phyloP scores from a whole-genome alignment of 352 stramenopile genomes.

The Phytophthora rubi region DNA sequence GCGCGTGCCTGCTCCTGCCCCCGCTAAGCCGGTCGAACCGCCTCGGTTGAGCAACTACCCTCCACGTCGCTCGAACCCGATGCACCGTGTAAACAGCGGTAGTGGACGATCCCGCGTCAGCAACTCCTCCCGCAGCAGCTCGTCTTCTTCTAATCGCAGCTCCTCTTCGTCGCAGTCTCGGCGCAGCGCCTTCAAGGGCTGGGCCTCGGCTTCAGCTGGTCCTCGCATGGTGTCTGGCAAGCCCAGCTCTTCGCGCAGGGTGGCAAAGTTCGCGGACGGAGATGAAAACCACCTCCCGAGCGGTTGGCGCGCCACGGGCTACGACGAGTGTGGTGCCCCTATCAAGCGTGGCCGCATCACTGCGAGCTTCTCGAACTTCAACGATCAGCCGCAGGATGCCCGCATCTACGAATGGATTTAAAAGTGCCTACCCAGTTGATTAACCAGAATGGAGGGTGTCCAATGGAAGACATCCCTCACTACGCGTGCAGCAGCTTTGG shows the following conservation, averaged over 20 bases:
- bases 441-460: constrained; percentile 33
- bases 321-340: constrained; percentile 25
- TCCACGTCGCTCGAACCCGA: constrained; percentile 30
- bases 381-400: constrained; percentile 32
- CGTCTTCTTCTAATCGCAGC: constrained; percentile 29
- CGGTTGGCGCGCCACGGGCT: constrained; percentile 18
- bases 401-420: constrained; percentile 42
- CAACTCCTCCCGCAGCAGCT: constrained; percentile 36
- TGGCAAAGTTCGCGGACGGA: constrained; percentile 12
- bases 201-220: constrained; percentile 40
- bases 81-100: constrained; percentile 28
- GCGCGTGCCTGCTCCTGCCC: constrained; percentile 35
- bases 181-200: constrained; percentile 27
- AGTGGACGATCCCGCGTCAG: constrained; percentile 25
- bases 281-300: constrained; percentile 25
- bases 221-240: constrained; percentile 30
- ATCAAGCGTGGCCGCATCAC: constrained; percentile 26
- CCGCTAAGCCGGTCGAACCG: constrained; percentile 27
- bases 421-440: constrained; percentile 23
- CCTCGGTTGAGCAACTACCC: constrained; percentile 33
- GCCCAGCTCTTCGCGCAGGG: constrained; percentile 14
- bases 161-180: constrained; percentile 31
- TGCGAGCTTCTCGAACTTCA: constrained; percentile 25
- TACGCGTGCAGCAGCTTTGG: constrained; percentile 19
- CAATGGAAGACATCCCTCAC: constrained; percentile 31